These are phyloP conservation scores for Zopfia rhizophila DNA, from an alignment of 2,329 filamentous ascomycete genomes.

Conservation along the genomic window DNA sequence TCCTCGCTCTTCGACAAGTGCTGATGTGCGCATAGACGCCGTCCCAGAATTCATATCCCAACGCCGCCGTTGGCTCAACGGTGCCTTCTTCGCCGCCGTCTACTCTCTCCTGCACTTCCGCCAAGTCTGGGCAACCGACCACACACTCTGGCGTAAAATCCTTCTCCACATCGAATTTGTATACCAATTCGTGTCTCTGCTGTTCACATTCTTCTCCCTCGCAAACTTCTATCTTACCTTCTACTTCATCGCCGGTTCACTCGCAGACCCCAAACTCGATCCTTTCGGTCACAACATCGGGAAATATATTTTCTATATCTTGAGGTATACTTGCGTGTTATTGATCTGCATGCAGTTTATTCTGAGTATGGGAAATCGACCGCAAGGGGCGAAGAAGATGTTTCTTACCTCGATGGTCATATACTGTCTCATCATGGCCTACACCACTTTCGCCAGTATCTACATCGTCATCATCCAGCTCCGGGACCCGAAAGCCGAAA, in stretches of 20 bases:
- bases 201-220: constrained; percentile 98
- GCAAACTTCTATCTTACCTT: constrained; percentile 99
- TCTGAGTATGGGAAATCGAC: constrained; percentile 92
- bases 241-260: constrained; percentile 94
- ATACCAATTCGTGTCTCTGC: constrained; percentile 90
- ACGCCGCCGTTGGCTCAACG: constrained; percentile 95
- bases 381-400: constrained; percentile 91
- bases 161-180: constrained; percentile 94
- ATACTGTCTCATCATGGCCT: constrained; percentile 94
- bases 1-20: neutral
- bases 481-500: constrained; percentile 58
- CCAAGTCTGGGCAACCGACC: constrained; percentile 93
- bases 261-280: constrained; percentile 81
- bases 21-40: no score
- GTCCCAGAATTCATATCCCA: constrained; percentile 98
- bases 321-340: constrained; percentile 86
- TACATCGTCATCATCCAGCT: constrained; percentile 92
- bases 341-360: constrained; percentile 97
- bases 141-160: constrained; percentile 87
- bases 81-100: constrained; percentile 97
- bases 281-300: constrained; percentile 92
- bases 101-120: constrained; percentile 96
- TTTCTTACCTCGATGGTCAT: constrained; percentile 88
- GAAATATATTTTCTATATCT: constrained; percentile 82
- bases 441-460: constrained; percentile 88